These are phyloP conservation scores for Globisporangium yorkense DNA, from an alignment of 352 stramenopile species.

Conservation along the genomic window DNA sequence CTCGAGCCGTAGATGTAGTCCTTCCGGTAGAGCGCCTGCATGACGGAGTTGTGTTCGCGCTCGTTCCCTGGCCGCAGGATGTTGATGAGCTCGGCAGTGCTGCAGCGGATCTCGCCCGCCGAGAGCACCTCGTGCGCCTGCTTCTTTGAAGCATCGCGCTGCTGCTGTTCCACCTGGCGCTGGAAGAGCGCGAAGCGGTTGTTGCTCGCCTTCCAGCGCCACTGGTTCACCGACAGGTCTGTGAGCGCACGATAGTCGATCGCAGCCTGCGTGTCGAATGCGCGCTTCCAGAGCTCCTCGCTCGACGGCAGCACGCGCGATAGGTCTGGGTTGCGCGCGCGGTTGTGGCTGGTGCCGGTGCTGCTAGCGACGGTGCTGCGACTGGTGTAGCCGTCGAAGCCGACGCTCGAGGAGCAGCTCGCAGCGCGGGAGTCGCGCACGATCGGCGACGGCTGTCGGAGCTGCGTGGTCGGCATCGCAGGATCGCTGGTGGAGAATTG, in stretches of 20 bases:
- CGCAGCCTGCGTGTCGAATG: constrained; percentile 1
- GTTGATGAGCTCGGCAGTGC: constrained; percentile 5
- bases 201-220: constrained; percentile 16
- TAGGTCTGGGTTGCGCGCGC: constrained; percentile 2
- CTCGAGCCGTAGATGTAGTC: constrained; percentile 40
- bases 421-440: background rate
- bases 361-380: background rate
- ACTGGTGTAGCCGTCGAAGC: background rate
- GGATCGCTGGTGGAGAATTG: background rate
- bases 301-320: constrained; percentile 8
- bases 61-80: constrained; percentile 5
- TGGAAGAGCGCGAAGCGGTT: constrained; percentile 15
- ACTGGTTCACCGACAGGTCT: constrained; percentile 10
- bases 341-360: background rate
- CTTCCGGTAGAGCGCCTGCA: constrained; percentile 13
- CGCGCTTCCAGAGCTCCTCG: constrained; percentile 12
- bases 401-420: background rate
- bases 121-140: constrained; percentile 6
- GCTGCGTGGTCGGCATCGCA: background rate
- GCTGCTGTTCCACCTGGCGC: constrained; percentile 2
- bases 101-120: constrained; percentile 10
- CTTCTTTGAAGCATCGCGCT: background rate
- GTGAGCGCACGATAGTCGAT: constrained; percentile 12
- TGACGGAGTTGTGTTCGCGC: constrained; percentile 9
- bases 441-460: constrained; percentile 1